Evolutionary conservation across 1,284 basidiomycete genomes (phyloP), one percentile per base, ranked within the genome.

Genomic region (Trametes versicolor): DNA sequence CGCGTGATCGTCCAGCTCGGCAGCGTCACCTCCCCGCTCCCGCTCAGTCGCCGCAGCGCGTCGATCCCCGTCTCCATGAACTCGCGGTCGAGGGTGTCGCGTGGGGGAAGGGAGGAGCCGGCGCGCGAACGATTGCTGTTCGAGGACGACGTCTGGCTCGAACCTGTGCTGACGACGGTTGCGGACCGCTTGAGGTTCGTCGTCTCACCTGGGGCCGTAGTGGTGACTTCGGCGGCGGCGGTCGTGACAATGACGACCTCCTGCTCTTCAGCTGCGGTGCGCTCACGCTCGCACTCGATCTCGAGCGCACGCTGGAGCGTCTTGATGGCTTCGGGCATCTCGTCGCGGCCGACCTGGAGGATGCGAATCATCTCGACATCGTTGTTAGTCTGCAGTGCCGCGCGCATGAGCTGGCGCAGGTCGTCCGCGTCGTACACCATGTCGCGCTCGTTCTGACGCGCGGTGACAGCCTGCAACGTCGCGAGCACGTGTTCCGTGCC

Each of bases 261-360:
- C 47, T 65, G 67, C 48, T 58, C 43, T 25, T 62, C 53, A 39
- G 55, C 66, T 12, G 48, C 67, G 1, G 34, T 5, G 51, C 67
- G 65, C 64, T 81, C 80, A 54, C 72, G 74, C 61, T 82, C 82
- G 25, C 82, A 75, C 63, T 84, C 80, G 21, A 74, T 72, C 76
- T 92, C 89, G 39, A 92, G 78, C 23, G 87, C 88, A 29, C 92
- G 78, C 75, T 92, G 90, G 17, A 94, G 81, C 4, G 92, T 89
- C 79, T 92, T 92, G 73, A 92, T 86, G 21, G 91, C 91, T 74
- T 94, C 92, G 0, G 90, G 89, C 81, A 93, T 89, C 75, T 93
- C 90, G 52, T 87, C 84, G 65, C 84, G 81, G 39, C 83, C 83
- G 23, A 92, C 83, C 69, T 90, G 87, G 63, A 93, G 78, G 10